A percentile compares a stretch with the other conserved stretches of the same genome.
These are phyloP conservation scores for Verticillium nubilum DNA, from an alignment of 2,329 filamentous ascomycete species.

Conservation along the genomic window DNA sequence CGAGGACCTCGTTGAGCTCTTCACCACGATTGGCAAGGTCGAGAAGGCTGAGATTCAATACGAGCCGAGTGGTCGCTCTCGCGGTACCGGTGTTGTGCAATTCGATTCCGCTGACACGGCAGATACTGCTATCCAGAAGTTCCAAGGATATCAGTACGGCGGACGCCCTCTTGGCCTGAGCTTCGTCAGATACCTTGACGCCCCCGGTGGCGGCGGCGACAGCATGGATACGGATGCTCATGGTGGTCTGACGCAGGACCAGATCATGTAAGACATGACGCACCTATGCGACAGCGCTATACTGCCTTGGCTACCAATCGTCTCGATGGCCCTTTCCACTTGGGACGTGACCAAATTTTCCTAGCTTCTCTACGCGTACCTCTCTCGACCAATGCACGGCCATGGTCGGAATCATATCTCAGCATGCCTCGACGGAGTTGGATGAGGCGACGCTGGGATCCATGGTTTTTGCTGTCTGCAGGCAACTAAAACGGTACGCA, in stretches of 20 bases:
- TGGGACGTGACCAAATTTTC: not conserved
- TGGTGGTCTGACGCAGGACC: constrained; percentile 83
- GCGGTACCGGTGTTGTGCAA: constrained; percentile 92
- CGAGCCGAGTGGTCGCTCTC: constrained; percentile 90
- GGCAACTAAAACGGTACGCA: not conserved
- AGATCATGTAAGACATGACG: constrained; percentile 73
- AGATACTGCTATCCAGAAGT: constrained; percentile 92
- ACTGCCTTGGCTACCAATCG: not conserved
- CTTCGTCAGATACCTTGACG: constrained; percentile 87
- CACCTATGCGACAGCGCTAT: not conserved
- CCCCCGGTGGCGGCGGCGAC: constrained; percentile 52
- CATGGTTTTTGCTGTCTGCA: not conserved
- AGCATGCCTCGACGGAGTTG: not conserved
- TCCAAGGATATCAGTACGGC: constrained; percentile 96
- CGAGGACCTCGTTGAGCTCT: constrained; percentile 92
- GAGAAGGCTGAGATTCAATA: constrained; percentile 99
- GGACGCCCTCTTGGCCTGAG: constrained; percentile 88
- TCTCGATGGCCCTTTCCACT: not conserved
- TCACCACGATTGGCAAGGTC: constrained; percentile 96
- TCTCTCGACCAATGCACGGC: not conserved
- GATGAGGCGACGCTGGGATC: not conserved
- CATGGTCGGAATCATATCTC: not conserved
- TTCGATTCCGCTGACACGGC: constrained; percentile 81
- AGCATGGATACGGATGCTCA: constrained; percentile 79
- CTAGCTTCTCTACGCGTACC: not conserved